These are phyloP conservation scores for Sporothrix protearum DNA, from an alignment of 2,329 filamentous ascomycete genomes.

Conservation along the genomic window DNA sequence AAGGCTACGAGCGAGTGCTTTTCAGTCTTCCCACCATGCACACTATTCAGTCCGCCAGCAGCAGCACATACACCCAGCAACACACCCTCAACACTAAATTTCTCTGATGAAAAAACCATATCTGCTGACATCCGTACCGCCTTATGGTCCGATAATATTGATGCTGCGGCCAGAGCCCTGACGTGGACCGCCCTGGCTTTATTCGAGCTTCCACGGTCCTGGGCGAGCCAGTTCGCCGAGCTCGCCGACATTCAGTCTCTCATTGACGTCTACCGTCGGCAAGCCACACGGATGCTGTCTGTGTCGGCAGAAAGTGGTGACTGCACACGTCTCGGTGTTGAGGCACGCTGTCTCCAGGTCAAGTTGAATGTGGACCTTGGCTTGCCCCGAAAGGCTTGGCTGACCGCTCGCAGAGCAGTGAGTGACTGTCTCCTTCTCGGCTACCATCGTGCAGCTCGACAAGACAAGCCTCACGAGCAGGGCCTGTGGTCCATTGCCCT, in stretches of 20 bases:
- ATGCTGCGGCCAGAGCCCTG: neutral
- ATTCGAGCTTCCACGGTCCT: conserved; percentile 22
- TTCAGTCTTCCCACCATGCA: neutral
- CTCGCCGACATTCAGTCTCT: conserved; percentile 41
- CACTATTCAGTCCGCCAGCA: neutral
- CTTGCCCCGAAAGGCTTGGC: conserved; percentile 53
- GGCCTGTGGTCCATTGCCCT: conserved; percentile 42
- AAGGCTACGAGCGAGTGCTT: neutral
- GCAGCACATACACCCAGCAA: neutral
- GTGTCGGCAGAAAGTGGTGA: conserved; percentile 49
- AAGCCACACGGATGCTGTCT: conserved; percentile 45
- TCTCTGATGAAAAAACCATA: neutral
- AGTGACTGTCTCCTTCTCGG: conserved; percentile 52
- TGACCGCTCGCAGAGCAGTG: conserved; percentile 48
- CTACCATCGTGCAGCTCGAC: conserved; percentile 38
- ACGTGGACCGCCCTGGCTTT: neutral
- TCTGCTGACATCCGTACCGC: neutral
- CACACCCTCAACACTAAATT: neutral
- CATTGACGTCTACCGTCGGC: conserved; percentile 44
- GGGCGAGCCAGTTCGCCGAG: conserved; percentile 36
- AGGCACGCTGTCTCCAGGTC: conserved; percentile 48
- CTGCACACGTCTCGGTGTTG: conserved; percentile 48
- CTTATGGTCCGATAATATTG: neutral
- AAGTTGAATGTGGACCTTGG: conserved; percentile 55
- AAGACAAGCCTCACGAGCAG: conserved; percentile 34